Conservation (phyloP, 106 monocot species). For the Dendrobium nobile region DNA sequence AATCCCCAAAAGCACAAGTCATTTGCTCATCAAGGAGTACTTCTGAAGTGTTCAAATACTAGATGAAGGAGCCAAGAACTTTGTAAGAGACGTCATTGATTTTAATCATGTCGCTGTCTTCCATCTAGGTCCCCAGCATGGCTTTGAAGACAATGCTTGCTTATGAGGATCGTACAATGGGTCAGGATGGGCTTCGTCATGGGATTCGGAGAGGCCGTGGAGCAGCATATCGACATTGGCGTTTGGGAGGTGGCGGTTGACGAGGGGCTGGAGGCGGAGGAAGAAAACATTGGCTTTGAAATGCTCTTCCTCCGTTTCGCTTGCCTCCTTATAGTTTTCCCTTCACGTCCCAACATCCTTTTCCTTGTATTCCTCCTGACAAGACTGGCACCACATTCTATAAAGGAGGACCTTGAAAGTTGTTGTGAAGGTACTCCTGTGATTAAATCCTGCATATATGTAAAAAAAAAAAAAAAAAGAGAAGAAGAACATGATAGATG, state of each 20-base stretch:
- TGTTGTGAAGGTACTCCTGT: too few relatives aligned
- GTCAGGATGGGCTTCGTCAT: slow-evolving; percentile 24
- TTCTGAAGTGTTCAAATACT: too few relatives aligned
- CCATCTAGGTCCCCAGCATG: too few relatives aligned
- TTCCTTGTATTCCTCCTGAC: slow-evolving; percentile 66
- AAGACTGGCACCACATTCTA: slow-evolving; percentile 85
- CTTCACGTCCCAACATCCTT: slow-evolving; percentile 84
- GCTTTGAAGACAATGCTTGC: not conserved
- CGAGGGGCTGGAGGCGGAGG: slow-evolving; percentile 61
- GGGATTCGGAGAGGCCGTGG: slow-evolving; percentile 19
- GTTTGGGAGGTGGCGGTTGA: slow-evolving; percentile 18
- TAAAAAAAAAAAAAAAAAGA: too few relatives aligned
- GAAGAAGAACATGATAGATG: too few relatives aligned
- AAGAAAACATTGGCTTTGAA: slow-evolving; percentile 79
- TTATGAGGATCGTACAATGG: slow-evolving; percentile 63
- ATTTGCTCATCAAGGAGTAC: too few relatives aligned
- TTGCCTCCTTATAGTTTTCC: slow-evolving; percentile 95
- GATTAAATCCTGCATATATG: too few relatives aligned
- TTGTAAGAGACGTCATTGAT: too few relatives aligned
- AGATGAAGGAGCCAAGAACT: too few relatives aligned
- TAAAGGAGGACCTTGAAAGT: too few relatives aligned
- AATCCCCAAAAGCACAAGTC: too few relatives aligned
- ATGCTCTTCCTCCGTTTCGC: slow-evolving; percentile 96
- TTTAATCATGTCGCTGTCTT: too few relatives aligned
- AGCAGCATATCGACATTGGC: slow-evolving; percentile 32